Percentiles rank a stretch among this genome's conserved stretches.
phyloP scores from a whole-genome alignment of 2,329 filamentous ascomycete genomes.

The Hymenoscyphus fructigenus region DNA sequence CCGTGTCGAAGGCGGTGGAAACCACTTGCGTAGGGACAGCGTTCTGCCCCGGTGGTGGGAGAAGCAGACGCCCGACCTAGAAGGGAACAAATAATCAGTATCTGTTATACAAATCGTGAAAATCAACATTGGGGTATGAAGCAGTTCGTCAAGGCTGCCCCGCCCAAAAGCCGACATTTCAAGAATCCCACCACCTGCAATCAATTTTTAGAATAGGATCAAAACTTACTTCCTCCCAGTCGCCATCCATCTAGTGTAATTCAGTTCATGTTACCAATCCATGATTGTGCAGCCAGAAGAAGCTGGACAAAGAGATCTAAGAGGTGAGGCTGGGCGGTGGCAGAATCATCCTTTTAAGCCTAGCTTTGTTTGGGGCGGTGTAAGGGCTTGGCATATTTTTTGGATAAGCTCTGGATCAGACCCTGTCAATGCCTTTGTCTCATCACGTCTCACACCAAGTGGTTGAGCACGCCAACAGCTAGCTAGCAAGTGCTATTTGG shows the following conservation, averaged over 20 bases:
- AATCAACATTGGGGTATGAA: conserved; percentile 10
- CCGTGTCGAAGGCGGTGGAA: conserved; percentile 84
- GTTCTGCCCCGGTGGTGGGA: conserved; percentile 74
- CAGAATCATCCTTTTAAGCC: too few species aligned
- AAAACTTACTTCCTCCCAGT: conserved; percentile 64
- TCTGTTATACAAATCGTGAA: not conserved
- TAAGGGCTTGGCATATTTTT: too few species aligned
- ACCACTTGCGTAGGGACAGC: conserved; percentile 59
- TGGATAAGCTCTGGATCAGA: not conserved
- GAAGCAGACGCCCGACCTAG: conserved; percentile 77
- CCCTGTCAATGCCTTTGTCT: not conserved
- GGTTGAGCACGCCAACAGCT: not conserved
- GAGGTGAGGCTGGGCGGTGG: not conserved
- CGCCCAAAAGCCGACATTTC: conserved; percentile 12
- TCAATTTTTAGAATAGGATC: conserved; percentile 11
- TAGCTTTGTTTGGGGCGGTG: too few species aligned
- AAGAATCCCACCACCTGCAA: not conserved
- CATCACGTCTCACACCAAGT: conserved; percentile 1
- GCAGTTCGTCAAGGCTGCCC: conserved; percentile 23
- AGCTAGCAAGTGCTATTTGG: not conserved
- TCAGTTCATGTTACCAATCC: conserved; percentile 24
- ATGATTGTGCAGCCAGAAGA: conserved; percentile 16
- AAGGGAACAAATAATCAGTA: conserved; percentile 21
- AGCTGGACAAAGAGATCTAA: not conserved
- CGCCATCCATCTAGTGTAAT: conserved; percentile 55